Evolutionary conservation across 768 basidiomycete genomes (phyloP), one percentile per base, ranked within the genome.

Genomic region (Hygrocybe punicea): DNA sequence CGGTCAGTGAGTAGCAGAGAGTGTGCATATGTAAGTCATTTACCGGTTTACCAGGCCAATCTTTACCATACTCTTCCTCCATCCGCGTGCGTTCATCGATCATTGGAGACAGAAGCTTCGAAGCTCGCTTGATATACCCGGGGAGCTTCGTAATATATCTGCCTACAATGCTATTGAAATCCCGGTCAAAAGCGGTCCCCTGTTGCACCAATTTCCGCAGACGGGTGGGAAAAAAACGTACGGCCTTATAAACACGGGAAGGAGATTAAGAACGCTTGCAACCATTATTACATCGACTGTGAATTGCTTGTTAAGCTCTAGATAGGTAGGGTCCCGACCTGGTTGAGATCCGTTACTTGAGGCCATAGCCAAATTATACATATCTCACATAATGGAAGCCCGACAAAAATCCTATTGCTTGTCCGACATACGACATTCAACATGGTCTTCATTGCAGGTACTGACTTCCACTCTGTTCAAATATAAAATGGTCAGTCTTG

Each of bases 221-320:
- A n/a, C n/a, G n/a, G 58, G 11, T 16, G 11, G 4, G 40, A 14
- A 42, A 24, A 25, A 46, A 54, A 17, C 42, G 7, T 56, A 76
- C 76, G 70, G 70, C 47, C 68, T 70, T n/a, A 78, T 45, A 53
- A 73, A 62, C 2, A 44, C 6, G 0, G 76, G 77, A 37, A 74
- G 65, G 1, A 72, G 52, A 33, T 65, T 68, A 9, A 79, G 60
- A 2, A 73, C 33, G 1, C 29, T 47, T 0, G 63, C 69, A 9
- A 56, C 61, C 13, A 65, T 66, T 1, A 68, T 58, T 9, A 74
- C 71, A 37, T 69, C 63, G 14, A 63, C 55, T 2, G 76, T 69
- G 59, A 69, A 77, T 6, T 66, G 37, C 33, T 75, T 60, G 47
- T 62, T 68, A 39, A 75, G 64, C 14, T 62, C 56, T 21, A 58